These are phyloP conservation scores for Volvox carteri DNA, from an alignment of 163 green algal species.

Conservation along the genomic window DNA sequence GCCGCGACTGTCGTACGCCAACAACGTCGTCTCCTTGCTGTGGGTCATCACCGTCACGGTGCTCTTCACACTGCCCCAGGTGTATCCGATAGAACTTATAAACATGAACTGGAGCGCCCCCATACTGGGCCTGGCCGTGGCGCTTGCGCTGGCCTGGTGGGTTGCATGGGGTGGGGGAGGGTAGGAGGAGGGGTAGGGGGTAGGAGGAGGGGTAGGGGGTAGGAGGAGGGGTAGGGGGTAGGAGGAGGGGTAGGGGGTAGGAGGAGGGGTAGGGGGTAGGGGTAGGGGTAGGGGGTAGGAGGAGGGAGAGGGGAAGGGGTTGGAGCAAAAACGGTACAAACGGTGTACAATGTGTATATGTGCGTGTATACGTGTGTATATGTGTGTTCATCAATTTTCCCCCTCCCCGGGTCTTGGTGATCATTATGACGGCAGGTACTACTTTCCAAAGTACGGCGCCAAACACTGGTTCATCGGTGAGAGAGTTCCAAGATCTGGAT, in stretches of 20 bases:
- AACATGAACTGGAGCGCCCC: conserved; percentile 52
- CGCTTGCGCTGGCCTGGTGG: conserved; percentile 33
- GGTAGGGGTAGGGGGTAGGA: background rate
- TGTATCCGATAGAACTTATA: conserved; percentile 23
- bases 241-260: background rate
- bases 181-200: too few species aligned
- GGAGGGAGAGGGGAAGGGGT: too few species aligned
- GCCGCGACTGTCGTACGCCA: conserved; percentile 19
- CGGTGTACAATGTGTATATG: too few species aligned
- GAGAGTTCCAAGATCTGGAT: background rate
- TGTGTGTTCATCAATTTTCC: too few species aligned
- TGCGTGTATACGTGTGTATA: too few species aligned
- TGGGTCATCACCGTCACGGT: conserved; percentile 44
- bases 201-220: background rate
- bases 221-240: background rate
- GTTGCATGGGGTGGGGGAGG: background rate
- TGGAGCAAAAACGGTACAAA: too few species aligned
- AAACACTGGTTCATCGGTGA: conserved; percentile 41
- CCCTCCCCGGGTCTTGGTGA: too few species aligned
- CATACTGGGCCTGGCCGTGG: conserved; percentile 22
- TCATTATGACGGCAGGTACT: conserved; percentile 27
- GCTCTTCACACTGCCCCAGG: conserved; percentile 49
- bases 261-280: background rate
- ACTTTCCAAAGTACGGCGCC: conserved; percentile 40
- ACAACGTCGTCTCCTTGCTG: conserved; percentile 18